Evolutionary conservation across 2,329 filamentous ascomycete genomes (phyloP), one percentile per base, ranked within the genome.

Genomic region (Claviceps cyperi): DNA sequence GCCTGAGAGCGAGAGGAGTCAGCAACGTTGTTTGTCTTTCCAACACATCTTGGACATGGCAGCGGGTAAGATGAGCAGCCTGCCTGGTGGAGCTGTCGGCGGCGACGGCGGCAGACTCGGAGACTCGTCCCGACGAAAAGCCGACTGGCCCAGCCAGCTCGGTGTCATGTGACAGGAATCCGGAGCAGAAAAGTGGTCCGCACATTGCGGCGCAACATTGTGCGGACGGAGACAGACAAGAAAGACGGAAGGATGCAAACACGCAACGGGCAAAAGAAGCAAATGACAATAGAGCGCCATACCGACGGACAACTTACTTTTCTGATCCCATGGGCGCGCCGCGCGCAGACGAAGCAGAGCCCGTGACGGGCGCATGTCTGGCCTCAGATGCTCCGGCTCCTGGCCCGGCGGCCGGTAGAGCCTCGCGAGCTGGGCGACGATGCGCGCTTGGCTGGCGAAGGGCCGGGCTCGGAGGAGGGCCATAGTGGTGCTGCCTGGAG

Each of bases 401-500:
- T 56, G 67, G 63, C 57, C 73, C 71, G 61, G 76, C 69, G 57
- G 71, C 71, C 59, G 76, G 75, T 43, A 79, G 65, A 54, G 67
- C 72, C 60, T 80, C 77, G 57, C 77, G 70, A 51, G 71, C 66
- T 53, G 72, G 70, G 48, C 76, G 71, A 59, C 74, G 71, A 59
- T 74, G 72, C 49, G 70, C 68, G 51, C 66, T 67, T 39, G 64
- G 56, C 54, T 69, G 66, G 44, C 74, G 71, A 32, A 32, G 28
- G 50, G 76, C 74, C 44, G 77, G 77, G 52, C 75, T 78, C 53
- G 78, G 28, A 32, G 28, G 28, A 11, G 28, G 74, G 52, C 76
- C 76, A 57, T 78, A 75, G 54, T 77, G 73, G 61, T 79, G 76
- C 55, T 73, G 72, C 69, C 77, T 74, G 53, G 71, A 76, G 65